A percentile compares a stretch with the other conserved stretches of the same genome.
phyloP scores from a whole-genome alignment of 2,329 filamentous ascomycete genomes.

The Monosporascus sp. region DNA sequence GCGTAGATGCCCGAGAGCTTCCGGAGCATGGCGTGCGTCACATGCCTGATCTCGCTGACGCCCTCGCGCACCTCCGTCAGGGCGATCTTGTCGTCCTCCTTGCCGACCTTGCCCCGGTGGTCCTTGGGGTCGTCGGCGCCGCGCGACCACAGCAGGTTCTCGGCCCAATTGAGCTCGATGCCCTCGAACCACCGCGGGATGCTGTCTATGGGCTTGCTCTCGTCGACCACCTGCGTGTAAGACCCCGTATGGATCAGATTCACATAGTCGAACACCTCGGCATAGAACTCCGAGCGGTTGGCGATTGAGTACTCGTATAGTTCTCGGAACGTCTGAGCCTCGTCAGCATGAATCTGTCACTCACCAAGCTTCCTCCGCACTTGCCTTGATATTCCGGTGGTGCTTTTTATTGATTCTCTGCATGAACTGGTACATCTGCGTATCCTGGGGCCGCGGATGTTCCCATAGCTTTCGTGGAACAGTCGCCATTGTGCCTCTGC shows the following conservation, averaged over 20 bases:
- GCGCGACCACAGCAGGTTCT: conserved; percentile 68
- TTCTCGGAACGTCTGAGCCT: conserved; percentile 57
- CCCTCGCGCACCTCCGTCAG: conserved; percentile 71
- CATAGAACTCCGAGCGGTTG: conserved; percentile 60
- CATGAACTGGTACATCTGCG: conserved; percentile 64
- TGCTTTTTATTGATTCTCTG: conserved; percentile 57
- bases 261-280: conserved; percentile 55
- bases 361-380: conserved; percentile 1
- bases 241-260: conserved; percentile 60
- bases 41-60: conserved; percentile 45
- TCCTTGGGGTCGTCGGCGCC: conserved; percentile 35
- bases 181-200: conserved; percentile 77
- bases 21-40: conserved; percentile 66
- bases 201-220: conserved; percentile 61
- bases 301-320: conserved; percentile 66
- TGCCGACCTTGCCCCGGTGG: conserved; percentile 49
- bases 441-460: conserved; percentile 56
- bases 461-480: conserved; percentile 64
- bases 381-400: conserved; percentile 53
- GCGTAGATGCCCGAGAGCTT: conserved; percentile 53
- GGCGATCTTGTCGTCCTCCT: conserved; percentile 68
- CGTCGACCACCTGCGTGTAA: conserved; percentile 61
- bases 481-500: conserved; percentile 8
- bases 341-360: conserved; percentile 5
- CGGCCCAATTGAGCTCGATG: conserved; percentile 69